Percentiles rank a stretch among this genome's conserved stretches.
These are phyloP conservation scores for Neofusicoccum umdonicola DNA, from an alignment of 2,329 filamentous ascomycete genomes.

Conservation along the genomic window DNA sequence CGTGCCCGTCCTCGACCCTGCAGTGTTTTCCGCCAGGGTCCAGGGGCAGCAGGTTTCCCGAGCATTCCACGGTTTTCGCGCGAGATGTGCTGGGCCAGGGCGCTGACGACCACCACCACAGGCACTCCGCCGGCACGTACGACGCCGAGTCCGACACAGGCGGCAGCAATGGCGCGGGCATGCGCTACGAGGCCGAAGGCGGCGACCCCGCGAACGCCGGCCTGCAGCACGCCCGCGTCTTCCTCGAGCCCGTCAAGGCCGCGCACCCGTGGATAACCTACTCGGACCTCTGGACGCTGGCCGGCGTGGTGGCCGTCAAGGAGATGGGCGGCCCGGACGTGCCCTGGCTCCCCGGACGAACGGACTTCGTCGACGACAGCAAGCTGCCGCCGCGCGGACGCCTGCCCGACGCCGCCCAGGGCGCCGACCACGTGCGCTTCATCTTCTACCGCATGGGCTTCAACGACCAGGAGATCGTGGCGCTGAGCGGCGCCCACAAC, in stretches of 20 bases:
- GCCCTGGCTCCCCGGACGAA: constrained; percentile 57
- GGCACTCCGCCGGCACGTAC: constrained; percentile 65
- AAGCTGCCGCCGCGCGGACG: constrained; percentile 59
- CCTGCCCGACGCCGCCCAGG: constrained; percentile 55
- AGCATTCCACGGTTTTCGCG: background rate
- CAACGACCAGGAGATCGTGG: constrained; percentile 60
- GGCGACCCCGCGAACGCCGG: constrained; percentile 65
- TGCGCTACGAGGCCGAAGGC: constrained; percentile 64
- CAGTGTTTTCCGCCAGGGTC: background rate
- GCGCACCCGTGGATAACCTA: constrained; percentile 64
- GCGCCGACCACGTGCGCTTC: constrained; percentile 53
- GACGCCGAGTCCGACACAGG: constrained; percentile 59
- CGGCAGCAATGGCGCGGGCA: constrained; percentile 63
- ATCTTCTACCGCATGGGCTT: constrained; percentile 63
- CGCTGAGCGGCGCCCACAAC: constrained; percentile 56
- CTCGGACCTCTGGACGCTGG: constrained; percentile 64
- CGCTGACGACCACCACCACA: constrained; percentile 23
- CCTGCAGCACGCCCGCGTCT: constrained; percentile 61
- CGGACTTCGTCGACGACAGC: constrained; percentile 61
- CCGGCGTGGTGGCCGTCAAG: constrained; percentile 57
- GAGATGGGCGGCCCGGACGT: constrained; percentile 61
- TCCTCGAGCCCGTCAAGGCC: constrained; percentile 61
- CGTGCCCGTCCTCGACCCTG: constrained; percentile 4
- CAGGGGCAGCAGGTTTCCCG: constrained; percentile 1
- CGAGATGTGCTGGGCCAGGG: too few species aligned